Base-by-base conservation (phyloP, 1,284 basidiomycete species). In the Ustilago xerochloae region DNA sequence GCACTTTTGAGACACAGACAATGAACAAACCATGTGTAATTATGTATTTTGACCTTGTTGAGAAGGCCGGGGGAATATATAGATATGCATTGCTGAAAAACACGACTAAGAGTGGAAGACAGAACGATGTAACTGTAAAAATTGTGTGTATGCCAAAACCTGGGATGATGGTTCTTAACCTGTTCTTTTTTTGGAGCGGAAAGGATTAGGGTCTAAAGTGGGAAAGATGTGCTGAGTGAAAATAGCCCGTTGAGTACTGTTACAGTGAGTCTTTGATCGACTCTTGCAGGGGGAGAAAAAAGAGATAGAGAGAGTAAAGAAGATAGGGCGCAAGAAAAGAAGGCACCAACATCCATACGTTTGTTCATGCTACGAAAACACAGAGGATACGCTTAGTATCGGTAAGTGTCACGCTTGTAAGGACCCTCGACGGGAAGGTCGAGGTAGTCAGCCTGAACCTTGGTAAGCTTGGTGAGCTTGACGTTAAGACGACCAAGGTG, bases 401-500 rank as follows among this genome's bases (percentile, higher is more conserved):
- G 75, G 83, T 84, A 84, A 72, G 82, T 82, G 65, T 83, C 82
- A 15, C 78, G 75, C 81, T 86, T 99, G 92, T 94, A 98, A 55
- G 96, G 95, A 63, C 96, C 95, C 71, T 89, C 87, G 83, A 90
- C 87, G 72, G 93, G 93, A 74, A 98, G 90, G 87, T 94, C 94
- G 79, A 99, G 90, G 89, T 99, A 99, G 66, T 89, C 88, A 82
- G 93, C 90, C 88, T 99, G 96, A 71, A 88, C 89, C 20, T 88
- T 57, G 55, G 90, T 88, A 81, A 99, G 89, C 78, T 87, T 88
- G 72, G 97, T 97, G 85, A 99, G 89, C 88, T 95, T 95, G 87
- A 97, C 93, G 85, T 92, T 92, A 84, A 97, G 90, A 85, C 93
- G 91, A 63, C 88, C 89, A 64, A 99, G 88, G 87, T 99, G 96